Evolutionary conservation across 495 filamentous ascomycete species (phyloP), one percentile per base, ranked within the genome.

Genomic region (Aspergillus conjunctus): DNA sequence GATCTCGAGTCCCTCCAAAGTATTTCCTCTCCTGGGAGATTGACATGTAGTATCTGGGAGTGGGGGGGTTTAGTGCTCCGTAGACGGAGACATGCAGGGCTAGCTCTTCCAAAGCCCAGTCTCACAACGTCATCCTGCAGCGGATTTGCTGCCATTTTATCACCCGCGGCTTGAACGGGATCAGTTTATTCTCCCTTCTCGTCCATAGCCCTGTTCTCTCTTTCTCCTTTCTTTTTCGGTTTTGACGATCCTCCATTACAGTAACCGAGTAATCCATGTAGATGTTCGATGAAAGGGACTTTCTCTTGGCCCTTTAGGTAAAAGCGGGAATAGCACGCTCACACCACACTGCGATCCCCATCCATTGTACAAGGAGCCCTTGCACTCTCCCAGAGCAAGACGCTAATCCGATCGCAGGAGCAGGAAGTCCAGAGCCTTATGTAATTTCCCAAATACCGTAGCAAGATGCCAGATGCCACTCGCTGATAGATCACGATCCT

Each of bases 401-500:
- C 64, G 66, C 44, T 72, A 61, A 8, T 64, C 58, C 31, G 64
- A 60, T n/a, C 68, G 68, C 52, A 70, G 12, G 14, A 74, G 70
- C 51, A 69, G 69, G 49, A 78, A 75, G 44, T 68, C 66, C 31
- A 78, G 46, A 30, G 74, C 64, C 39, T 65, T 67, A 10, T 68
- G 55, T 56, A 67, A 21, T 4, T 62, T 45, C 6, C 68, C 72
- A 53, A 75, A 77, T 6, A 61, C 59, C 41, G 60, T 72, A 1
- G 69, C 70, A 3, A 78, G 69, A 52, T 71, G 66, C 22, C 70
- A 60, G 1, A 78, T 71, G 0, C 74, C 75, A 14, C 71, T 59
- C 0, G 70, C 69, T 8, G 73, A 65, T 3, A 70, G 60, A 56
- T 74, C 70, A 18, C 68, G 32, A 3, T 73, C 69, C 4, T 70